A percentile compares a stretch with the other conserved stretches of the same genome.
Evolutionary conservation across 495 filamentous ascomycete species (phyloP).

Genomic region (Penicillium paxilli): DNA sequence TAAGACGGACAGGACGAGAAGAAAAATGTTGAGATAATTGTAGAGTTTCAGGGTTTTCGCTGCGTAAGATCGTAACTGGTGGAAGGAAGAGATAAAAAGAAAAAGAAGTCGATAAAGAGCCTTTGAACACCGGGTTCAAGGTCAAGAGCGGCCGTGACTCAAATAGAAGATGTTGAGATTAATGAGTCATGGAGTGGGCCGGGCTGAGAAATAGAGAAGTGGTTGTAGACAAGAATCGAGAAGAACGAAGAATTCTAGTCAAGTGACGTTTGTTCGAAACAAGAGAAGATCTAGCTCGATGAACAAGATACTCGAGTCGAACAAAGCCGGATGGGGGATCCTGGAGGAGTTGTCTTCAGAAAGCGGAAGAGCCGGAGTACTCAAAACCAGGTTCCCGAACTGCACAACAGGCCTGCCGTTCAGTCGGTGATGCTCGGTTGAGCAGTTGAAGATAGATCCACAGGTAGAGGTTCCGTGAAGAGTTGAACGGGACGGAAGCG

Average conservation of each 20-base stretch:
- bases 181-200: conserved; percentile 41
- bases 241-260: conserved; percentile 5
- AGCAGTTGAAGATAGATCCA: conserved; percentile 19
- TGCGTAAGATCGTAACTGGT: conserved; percentile 54
- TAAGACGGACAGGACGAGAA: conserved; percentile 2
- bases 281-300: conserved; percentile 18
- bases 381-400: conserved; percentile 39
- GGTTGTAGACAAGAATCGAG: conserved; percentile 17
- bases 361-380: conserved; percentile 37
- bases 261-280: neutral
- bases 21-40: conserved; percentile 17
- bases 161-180: conserved; percentile 31
- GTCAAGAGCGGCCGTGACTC: conserved; percentile 37
- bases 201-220: conserved; percentile 7
- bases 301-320: conserved; percentile 4
- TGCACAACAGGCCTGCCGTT: conserved; percentile 34
- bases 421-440: conserved; percentile 19
- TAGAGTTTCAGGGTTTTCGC: conserved; percentile 30
- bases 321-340: conserved; percentile 17
- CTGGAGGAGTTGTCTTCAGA: conserved; percentile 37
- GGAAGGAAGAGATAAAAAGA: conserved; percentile 32
- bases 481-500: conserved; percentile 10
- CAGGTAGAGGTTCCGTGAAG: conserved; percentile 7
- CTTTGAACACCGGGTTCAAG: conserved; percentile 48
- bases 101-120: conserved; percentile 28